phyloP scores from a whole-genome alignment of 2,329 filamentous ascomycete genomes.

The Escovopsis sp. region DNA sequence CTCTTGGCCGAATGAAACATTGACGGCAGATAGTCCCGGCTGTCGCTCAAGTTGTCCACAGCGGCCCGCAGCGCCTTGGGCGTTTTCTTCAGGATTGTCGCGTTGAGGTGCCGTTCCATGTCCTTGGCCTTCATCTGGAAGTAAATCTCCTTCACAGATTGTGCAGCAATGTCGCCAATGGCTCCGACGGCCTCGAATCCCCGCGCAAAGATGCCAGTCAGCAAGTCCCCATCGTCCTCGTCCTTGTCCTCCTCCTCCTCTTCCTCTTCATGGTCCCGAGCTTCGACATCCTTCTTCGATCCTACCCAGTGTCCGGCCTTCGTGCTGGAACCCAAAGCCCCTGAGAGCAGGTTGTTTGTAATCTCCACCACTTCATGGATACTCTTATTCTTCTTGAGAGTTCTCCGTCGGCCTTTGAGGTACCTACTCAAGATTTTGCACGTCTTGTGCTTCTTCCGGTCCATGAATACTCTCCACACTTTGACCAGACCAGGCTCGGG shows the following conservation, averaged over 20 bases:
- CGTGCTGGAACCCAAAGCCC: no score
- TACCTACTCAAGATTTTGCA: background rate
- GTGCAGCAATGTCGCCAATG: background rate
- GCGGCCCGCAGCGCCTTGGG: background rate
- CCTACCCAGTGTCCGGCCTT: no score
- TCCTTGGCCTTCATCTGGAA: background rate
- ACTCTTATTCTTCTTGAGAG: background rate
- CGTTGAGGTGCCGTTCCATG: slow-evolving; percentile 1
- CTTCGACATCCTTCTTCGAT: no score
- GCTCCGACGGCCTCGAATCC: slow-evolving; percentile 1
- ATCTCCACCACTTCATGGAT: no score
- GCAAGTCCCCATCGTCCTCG: no score
- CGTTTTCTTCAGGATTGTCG: slow-evolving; percentile 1
- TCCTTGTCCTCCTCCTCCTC: no score
- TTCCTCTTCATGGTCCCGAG: no score
- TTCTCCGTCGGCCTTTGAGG: background rate
- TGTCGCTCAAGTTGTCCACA: slow-evolving; percentile 2
- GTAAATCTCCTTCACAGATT: background rate
- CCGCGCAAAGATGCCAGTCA: background rate
- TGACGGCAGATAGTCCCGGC: slow-evolving; percentile 1
- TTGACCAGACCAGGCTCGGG: slow-evolving; percentile 2
- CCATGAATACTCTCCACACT: slow-evolving; percentile 5
- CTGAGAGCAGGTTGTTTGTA: no score
- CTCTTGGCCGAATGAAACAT: slow-evolving; percentile 2
- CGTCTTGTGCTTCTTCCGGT: slow-evolving; percentile 3